These are phyloP conservation scores for Theobroma cacao DNA, from an alignment of 345 rosid genomes.

Conservation along the genomic window DNA sequence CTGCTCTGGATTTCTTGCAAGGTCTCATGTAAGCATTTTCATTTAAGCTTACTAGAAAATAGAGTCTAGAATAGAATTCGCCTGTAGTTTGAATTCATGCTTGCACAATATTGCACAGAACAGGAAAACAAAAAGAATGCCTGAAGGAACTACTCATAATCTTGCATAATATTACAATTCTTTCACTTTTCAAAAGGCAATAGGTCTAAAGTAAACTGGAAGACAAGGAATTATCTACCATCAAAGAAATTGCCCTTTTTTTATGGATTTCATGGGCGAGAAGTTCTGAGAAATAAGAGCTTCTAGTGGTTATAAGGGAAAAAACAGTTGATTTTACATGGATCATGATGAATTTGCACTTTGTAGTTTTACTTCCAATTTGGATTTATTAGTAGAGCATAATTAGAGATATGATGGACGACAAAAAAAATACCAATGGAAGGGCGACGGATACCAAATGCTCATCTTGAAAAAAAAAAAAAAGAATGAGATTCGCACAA, in stretches of 20 bases:
- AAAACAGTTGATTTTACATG: no score
- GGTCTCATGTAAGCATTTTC: not conserved
- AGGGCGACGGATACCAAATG: not conserved
- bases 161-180: not conserved
- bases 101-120: not conserved
- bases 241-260: not conserved
- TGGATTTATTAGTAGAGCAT: no score
- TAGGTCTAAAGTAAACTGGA: not conserved
- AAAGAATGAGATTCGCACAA: not conserved
- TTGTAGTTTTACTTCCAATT: no score
- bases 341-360: no score
- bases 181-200: not conserved
- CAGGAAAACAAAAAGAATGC: not conserved
- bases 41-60: not conserved
- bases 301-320: not conserved
- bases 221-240: not conserved
- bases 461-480: not conserved
- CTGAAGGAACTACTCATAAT: not conserved
- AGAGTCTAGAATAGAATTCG: not conserved
- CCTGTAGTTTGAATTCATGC: not conserved
- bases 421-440: not conserved
- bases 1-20: not conserved
- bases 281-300: not conserved
- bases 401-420: no score
- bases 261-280: not conserved